Conservation (phyloP, 768 basidiomycete species). For the Phanerodontia chrysosporium region DNA sequence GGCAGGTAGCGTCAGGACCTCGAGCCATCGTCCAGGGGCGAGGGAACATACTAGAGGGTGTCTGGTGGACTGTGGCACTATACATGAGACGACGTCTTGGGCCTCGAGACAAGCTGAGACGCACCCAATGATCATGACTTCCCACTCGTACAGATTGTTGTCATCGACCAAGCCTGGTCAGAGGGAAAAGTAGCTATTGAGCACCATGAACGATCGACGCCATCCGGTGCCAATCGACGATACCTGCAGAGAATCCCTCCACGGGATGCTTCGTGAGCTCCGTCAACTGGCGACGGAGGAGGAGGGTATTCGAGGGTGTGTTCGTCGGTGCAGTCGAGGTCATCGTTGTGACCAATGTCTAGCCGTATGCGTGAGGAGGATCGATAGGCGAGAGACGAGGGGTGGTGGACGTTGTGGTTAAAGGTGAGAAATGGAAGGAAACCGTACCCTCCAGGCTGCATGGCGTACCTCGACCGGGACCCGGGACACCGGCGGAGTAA, state of each 20-base stretch:
- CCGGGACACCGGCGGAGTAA: slow-evolving; percentile 1
- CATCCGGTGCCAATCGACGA: slow-evolving; percentile 15
- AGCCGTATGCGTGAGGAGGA: too few species aligned
- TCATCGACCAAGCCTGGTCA: slow-evolving; percentile 86
- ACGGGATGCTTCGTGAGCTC: slow-evolving; percentile 93
- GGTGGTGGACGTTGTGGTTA: slow-evolving; percentile 3
- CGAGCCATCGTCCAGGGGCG: not conserved
- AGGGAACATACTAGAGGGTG: slow-evolving; percentile 74
- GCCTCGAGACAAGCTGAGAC: slow-evolving; percentile 24
- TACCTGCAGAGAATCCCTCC: slow-evolving; percentile 94
- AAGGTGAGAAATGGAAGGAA: slow-evolving; percentile 1
- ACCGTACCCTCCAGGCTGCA: not conserved
- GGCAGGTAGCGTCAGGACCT: slow-evolving; percentile 3
- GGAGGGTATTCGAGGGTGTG: slow-evolving; percentile 40
- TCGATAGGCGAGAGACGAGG: not conserved
- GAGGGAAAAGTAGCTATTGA: slow-evolving; percentile 16
- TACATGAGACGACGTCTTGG: not conserved
- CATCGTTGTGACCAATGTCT: too few species aligned
- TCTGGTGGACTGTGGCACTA: slow-evolving; percentile 68
- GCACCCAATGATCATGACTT: slow-evolving; percentile 90
- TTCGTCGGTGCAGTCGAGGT: slow-evolving; percentile 13
- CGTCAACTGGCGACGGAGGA: slow-evolving; percentile 72
- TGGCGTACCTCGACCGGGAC: not conserved
- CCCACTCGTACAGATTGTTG: slow-evolving; percentile 94
- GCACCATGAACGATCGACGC: slow-evolving; percentile 18